These are phyloP conservation scores for Williopsis jadinii DNA, from an alignment of 1,139 yeast species.

Conservation along the genomic window DNA sequence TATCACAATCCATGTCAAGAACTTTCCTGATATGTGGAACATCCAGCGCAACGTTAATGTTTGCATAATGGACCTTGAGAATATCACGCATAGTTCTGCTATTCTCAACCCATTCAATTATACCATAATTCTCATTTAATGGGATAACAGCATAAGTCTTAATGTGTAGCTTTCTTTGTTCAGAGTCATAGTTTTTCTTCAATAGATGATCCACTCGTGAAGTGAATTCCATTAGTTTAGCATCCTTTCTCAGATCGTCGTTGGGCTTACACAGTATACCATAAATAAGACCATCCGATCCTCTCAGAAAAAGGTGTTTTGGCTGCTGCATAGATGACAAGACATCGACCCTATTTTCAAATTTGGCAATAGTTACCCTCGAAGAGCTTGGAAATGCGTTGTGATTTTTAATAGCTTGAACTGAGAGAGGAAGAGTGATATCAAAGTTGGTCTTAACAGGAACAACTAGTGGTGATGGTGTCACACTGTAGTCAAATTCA, in stretches of 20 bases:
- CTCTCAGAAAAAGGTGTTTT: conserved; percentile 65
- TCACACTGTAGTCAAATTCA: conserved; percentile 39
- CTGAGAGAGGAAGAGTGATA: conserved; percentile 49
- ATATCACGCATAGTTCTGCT: conserved; percentile 76
- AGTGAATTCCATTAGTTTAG: conserved; percentile 89
- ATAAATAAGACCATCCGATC: conserved; percentile 69
- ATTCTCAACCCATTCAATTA: conserved; percentile 88
- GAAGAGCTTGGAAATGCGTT: conserved; percentile 49
- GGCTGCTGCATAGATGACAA: conserved; percentile 86
- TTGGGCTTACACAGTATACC: conserved; percentile 74
- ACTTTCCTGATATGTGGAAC: conserved; percentile 15
- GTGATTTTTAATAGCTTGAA: conserved; percentile 36
- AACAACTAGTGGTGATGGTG: conserved; percentile 66
- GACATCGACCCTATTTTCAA: conserved; percentile 60
- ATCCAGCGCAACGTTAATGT: conserved; percentile 28
- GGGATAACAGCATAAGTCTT: conserved; percentile 88
- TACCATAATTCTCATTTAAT: conserved; percentile 77
- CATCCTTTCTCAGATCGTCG: conserved; percentile 94
- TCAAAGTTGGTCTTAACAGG: conserved; percentile 77
- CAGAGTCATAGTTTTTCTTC: conserved; percentile 59
- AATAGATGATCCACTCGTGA: conserved; percentile 77
- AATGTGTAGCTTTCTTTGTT: conserved; percentile 63
- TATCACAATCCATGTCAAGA: conserved; percentile 20
- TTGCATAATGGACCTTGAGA: conserved; percentile 38
- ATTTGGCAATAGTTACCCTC: conserved; percentile 45